Conservation (phyloP, 306 rosid species). For the Carpinus fangiana region DNA sequence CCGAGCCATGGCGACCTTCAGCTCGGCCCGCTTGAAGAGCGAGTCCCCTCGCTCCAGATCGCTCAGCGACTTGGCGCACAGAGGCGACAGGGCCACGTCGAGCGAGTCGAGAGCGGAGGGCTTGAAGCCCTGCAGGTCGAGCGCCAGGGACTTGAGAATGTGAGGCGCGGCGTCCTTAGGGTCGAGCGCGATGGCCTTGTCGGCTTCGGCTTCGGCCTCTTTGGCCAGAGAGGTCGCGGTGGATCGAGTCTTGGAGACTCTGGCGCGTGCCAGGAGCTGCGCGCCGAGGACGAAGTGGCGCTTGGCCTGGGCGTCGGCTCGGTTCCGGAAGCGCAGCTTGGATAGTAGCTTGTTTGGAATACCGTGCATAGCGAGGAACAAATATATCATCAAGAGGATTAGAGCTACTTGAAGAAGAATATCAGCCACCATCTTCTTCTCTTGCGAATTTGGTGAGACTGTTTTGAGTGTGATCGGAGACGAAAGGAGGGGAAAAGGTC, state of each 20-base stretch:
- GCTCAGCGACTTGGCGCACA: conserved; percentile 53
- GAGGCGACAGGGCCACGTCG: conserved; percentile 76
- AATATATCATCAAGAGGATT: conserved; percentile 36
- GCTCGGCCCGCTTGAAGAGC: conserved; percentile 71
- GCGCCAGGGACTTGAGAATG: conserved; percentile 70
- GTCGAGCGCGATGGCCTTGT: conserved; percentile 62
- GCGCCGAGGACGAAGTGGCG: conserved; percentile 83
- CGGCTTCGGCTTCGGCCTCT: conserved; percentile 64
- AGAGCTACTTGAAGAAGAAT: conserved; percentile 54
- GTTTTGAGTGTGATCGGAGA: not conserved
- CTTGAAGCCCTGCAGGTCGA: conserved; percentile 71
- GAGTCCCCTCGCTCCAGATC: conserved; percentile 72
- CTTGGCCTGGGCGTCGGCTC: conserved; percentile 54
- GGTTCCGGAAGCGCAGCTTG: conserved; percentile 50
- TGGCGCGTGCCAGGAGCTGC: conserved; percentile 68
- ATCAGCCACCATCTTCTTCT: conserved; percentile 50
- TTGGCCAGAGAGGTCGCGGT: conserved; percentile 34
- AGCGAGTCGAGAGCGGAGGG: conserved; percentile 78
- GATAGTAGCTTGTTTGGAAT: conserved; percentile 54
- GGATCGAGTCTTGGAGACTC: conserved; percentile 47
- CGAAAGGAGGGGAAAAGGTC: conserved; percentile 4
- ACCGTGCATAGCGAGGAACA: conserved; percentile 61
- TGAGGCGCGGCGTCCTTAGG: conserved; percentile 87
- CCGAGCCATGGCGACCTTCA: conserved; percentile 52
- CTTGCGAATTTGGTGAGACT: conserved; percentile 7